Evolutionary conservation across 2,329 filamentous ascomycete genomes (phyloP).

Genomic region (Aplosporella prunicola): DNA sequence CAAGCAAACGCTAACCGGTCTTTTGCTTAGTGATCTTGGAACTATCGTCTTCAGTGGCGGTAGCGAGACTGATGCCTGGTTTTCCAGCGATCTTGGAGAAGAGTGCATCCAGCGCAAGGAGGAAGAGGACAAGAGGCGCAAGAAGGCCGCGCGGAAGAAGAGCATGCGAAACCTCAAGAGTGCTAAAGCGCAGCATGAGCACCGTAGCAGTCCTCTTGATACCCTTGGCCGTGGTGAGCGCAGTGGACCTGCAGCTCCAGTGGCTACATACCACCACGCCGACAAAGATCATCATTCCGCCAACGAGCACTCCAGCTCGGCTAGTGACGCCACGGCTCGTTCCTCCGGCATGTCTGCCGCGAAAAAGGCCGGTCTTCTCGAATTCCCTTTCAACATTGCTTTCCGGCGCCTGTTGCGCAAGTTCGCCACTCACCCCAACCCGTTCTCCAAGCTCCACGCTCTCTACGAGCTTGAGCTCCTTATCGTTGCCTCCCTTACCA

Average conservation of each 20-base stretch:
- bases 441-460: constrained; percentile 73
- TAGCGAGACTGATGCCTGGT: constrained; percentile 89
- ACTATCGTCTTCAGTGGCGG: constrained; percentile 78
- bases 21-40: constrained; percentile 82
- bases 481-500: constrained; percentile 63
- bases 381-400: constrained; percentile 72
- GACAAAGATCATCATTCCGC: constrained; percentile 32
- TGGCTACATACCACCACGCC: constrained; percentile 34
- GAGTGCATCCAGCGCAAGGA: constrained; percentile 31
- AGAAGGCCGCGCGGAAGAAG: constrained; percentile 30
- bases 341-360: constrained; percentile 31
- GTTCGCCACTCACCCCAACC: constrained; percentile 84
- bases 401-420: constrained; percentile 72
- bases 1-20: constrained; percentile 68
- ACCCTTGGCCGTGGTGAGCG: constrained; percentile 33
- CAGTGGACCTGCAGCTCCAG: constrained; percentile 31
- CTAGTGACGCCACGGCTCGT: constrained; percentile 36
- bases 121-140: constrained; percentile 31
- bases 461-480: constrained; percentile 76
- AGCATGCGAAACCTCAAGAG: constrained; percentile 55
- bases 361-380: constrained; percentile 37
- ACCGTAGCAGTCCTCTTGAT: constrained; percentile 33
- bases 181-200: constrained; percentile 19
- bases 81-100: constrained; percentile 49
- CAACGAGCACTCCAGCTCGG: constrained; percentile 36